Evolutionary conservation across 306 rosid species (phyloP).

Genomic region (Quercus robur): DNA sequence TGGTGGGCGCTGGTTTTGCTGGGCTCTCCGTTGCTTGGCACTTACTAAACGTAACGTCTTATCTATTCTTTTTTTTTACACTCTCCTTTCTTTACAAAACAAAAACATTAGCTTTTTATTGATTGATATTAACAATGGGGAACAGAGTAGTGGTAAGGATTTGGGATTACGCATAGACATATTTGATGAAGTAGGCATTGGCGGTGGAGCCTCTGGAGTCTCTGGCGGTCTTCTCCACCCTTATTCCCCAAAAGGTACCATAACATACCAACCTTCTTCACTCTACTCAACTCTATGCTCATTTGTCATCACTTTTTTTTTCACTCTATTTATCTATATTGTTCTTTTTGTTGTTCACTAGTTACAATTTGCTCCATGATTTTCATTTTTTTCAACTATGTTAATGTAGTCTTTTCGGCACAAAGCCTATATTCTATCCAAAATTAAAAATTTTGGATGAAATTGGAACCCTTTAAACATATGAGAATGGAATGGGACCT

Average conservation of each 20-base stretch:
- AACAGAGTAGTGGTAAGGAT: constrained; percentile 67
- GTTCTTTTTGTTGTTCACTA: too few species aligned
- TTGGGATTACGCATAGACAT: constrained; percentile 53
- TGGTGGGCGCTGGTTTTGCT: constrained; percentile 97
- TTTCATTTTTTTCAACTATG: not conserved
- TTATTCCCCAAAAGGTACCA: constrained; percentile 83
- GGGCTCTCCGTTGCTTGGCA: constrained; percentile 90
- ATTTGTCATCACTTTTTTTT: constrained; percentile 2
- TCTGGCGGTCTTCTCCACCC: constrained; percentile 96
- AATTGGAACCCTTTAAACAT: too few species aligned
- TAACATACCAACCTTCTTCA: too few species aligned
- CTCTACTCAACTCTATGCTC: too few species aligned
- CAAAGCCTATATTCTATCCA: too few species aligned
- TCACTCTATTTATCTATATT: too few species aligned
- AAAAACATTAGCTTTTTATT: not conserved
- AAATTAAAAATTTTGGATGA: too few species aligned
- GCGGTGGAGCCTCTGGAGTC: constrained; percentile 93
- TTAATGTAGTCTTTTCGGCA: too few species aligned
- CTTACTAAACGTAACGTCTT: constrained; percentile 46
- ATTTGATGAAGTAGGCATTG: constrained; percentile 80
- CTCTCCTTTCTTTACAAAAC: not conserved
- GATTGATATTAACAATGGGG: constrained; percentile 10
- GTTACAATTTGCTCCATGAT: not conserved
- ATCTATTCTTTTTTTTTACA: not conserved
- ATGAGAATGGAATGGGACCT: not conserved